Evolutionary conservation across 768 basidiomycete genomes (phyloP), one percentile per base, ranked within the genome.

Genomic region (Trichaptum fuscoviolaceum): DNA sequence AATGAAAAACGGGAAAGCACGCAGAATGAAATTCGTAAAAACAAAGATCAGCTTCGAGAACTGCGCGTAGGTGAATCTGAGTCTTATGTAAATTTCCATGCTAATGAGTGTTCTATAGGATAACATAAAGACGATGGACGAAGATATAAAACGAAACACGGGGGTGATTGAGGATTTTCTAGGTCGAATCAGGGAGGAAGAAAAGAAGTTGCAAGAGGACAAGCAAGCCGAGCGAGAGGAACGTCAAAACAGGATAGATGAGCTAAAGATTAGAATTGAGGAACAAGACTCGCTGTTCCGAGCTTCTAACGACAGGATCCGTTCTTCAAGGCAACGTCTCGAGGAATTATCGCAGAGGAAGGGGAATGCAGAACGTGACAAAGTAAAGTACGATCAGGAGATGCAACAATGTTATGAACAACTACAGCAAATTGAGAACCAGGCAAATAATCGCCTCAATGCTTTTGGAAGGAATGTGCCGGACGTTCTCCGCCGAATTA

Each of bases 391-490:
- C 82, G n/a, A 71, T 80, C 68, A 73, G 0, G 75, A 79, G 30
- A 83, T 92, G 64, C 69, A 72, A 17, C 77, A 83, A 18, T 80
- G 78, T 62, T 78, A 87, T 36, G 75, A 75, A 10, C 83, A 85
- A 78, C 85, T 91, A 64, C 71, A 71, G 58, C 77, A 78, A 25
- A 83, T 83, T 58, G 78, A 75, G 58, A 80, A 83, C 61, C 79
- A 82, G 52, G 85, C 87, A 70, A 80, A 82, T 67, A 87, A 91
- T 70, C 81, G 78, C 57, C 80, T 88, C 18, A 79, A 85, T 10
- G 81, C 86, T 1, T 93, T 87, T 69, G 92, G 92, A 1, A 75
- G 72, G 35, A 80, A 87, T 60, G 87, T 92, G 73, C 84, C 86
- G 67, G 70, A 70, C 0, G 81, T 93, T 8, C 71, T 92, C 58